phyloP scores from a whole-genome alignment of 306 rosid species.

The Trifolium subterraneum region DNA sequence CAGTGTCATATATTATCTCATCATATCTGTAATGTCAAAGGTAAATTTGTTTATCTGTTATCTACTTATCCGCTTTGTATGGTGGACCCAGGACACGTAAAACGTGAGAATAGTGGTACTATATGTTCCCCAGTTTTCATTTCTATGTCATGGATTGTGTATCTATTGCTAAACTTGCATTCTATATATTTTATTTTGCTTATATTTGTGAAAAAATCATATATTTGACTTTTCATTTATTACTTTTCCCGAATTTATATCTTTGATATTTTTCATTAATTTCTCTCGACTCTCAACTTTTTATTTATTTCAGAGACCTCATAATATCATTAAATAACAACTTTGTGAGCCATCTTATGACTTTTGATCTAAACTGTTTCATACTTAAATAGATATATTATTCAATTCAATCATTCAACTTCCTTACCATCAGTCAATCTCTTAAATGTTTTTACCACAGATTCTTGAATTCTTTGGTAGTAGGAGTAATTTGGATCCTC shows the following conservation, averaged over 20 bases:
- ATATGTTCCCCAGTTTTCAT: constrained; percentile 5
- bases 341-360: background rate
- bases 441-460: background rate
- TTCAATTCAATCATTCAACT: background rate
- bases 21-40: constrained; percentile 23
- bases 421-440: background rate
- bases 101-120: background rate
- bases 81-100: background rate
- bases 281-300: background rate
- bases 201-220: background rate
- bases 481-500: constrained; percentile 1
- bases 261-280: background rate
- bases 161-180: constrained; percentile 1
- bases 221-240: background rate
- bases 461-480: background rate
- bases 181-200: background rate
- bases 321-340: constrained; percentile 14
- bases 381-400: constrained; percentile 2
- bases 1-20: background rate
- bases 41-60: constrained; percentile 5
- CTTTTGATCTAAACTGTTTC: background rate
- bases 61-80: background rate
- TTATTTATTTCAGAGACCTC: background rate
- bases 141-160: background rate
- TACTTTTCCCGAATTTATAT: background rate